phyloP scores from a whole-genome alignment of 345 rosid genomes.

The Melaleuca alternifolia region DNA sequence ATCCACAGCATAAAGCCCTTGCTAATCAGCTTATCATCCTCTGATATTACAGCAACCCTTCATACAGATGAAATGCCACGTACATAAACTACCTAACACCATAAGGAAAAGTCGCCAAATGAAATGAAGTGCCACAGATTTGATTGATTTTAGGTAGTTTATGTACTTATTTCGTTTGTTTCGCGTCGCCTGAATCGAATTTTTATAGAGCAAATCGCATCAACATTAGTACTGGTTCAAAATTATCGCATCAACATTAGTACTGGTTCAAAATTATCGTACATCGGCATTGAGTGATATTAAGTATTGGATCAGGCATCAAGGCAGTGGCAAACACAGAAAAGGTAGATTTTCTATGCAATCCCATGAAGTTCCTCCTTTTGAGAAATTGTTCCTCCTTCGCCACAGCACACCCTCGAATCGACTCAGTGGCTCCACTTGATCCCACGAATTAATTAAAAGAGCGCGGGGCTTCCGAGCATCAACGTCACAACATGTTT shows the following conservation, averaged over 20 bases:
- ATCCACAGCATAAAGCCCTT: conserved; percentile 24
- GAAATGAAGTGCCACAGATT: conserved; percentile 8
- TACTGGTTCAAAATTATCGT: background rate
- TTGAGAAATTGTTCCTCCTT: background rate
- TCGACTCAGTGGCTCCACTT: no score
- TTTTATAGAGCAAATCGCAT: no score
- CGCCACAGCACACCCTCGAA: no score
- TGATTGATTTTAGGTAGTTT: no score
- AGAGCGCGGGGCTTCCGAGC: no score
- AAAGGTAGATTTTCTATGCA: background rate
- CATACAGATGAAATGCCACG: no score
- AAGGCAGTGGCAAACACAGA: conserved; percentile 16
- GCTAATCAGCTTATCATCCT: conserved; percentile 12
- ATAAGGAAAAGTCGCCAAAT: conserved; percentile 2
- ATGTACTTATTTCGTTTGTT: no score
- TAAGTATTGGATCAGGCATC: conserved; percentile 29
- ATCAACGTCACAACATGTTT: no score
- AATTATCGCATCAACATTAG: accelerated
- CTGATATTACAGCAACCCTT: conserved; percentile 28
- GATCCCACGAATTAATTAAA: no score
- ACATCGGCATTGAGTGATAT: conserved; percentile 19
- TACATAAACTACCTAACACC: no score
- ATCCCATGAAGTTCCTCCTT: background rate
- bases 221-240: no score
- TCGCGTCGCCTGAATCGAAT: no score